phyloP scores from a whole-genome alignment of 306 rosid genomes.

The Astragalus glycyphyllos region DNA sequence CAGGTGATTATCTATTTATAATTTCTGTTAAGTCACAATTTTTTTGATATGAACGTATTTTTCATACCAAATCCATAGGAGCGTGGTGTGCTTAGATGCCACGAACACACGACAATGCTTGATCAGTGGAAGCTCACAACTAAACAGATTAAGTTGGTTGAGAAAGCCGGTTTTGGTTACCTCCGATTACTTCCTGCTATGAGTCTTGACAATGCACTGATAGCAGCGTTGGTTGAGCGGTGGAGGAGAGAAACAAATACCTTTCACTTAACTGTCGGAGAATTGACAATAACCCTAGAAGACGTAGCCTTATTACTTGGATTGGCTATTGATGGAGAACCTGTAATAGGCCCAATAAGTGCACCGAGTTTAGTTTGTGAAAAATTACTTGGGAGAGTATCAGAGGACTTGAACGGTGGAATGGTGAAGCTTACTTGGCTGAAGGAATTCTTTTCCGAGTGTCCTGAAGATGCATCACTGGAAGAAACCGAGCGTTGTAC shows the following conservation, averaged over 20 bases:
- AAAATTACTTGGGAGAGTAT: constrained; percentile 77
- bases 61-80: constrained; percentile 58
- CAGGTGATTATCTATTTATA: constrained; percentile 55
- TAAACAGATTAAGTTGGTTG: constrained; percentile 75
- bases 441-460: constrained; percentile 81
- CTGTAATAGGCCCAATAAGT: constrained; percentile 76
- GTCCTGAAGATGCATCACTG: constrained; percentile 70
- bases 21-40: constrained; percentile 10
- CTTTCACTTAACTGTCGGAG: constrained; percentile 86
- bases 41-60: constrained; percentile 5
- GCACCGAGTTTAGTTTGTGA: constrained; percentile 76
- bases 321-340: constrained; percentile 78
- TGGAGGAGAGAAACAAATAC: constrained; percentile 99
- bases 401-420: constrained; percentile 89
- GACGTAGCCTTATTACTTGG: constrained; percentile 91
- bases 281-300: constrained; percentile 88
- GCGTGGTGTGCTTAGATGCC: constrained; percentile 93
- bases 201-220: constrained; percentile 86
- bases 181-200: constrained; percentile 79
- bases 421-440: constrained; percentile 95
- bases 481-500: constrained; percentile 69
- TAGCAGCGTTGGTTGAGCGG: constrained; percentile 91
- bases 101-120: constrained; percentile 93
- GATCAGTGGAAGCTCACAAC: constrained; percentile 90
- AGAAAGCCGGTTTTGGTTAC: constrained; percentile 86